Conservation (phyloP, 169 alveolate species). For the Plasmodium vinckei region DNA sequence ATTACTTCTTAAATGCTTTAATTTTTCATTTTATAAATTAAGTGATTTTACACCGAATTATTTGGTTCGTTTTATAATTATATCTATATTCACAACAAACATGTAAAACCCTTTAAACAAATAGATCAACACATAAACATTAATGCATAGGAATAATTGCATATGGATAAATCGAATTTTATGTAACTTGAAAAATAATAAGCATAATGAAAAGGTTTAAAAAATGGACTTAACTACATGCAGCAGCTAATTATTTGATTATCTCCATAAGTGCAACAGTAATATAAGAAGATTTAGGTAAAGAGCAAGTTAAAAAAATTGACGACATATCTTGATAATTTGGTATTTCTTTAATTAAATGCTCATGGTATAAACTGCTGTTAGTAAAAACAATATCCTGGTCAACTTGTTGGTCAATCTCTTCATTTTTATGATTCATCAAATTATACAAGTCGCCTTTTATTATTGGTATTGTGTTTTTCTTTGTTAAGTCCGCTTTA, state of each 20-base stretch:
- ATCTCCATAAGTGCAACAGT: constrained; percentile 81
- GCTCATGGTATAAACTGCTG: constrained; percentile 36
- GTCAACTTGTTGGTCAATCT: constrained; percentile 1
- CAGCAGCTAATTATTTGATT: constrained; percentile 32
- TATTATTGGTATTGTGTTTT: constrained; percentile 76
- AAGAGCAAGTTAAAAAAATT: constrained; percentile 75
- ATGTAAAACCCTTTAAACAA: no score
- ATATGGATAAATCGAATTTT: no score
- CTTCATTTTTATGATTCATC: background rate
- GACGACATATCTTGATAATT: constrained; percentile 46
- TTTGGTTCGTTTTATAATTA: no score
- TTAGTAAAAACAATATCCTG: constrained; percentile 13
- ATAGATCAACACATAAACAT: no score
- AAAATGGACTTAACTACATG: background rate
- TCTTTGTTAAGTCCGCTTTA: constrained; percentile 77
- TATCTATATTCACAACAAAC: no score
- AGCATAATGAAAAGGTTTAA: no score
- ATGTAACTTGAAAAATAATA: no score
- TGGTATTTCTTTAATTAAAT: constrained; percentile 60
- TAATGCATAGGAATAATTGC: no score
- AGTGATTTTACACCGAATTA: no score
- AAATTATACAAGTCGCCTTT: constrained; percentile 43
- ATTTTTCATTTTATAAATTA: no score
- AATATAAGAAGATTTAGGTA: constrained; percentile 83
- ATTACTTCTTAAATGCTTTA: no score